phyloP scores from a whole-genome alignment of 257 asterid genomes.

The Lantana camara region DNA sequence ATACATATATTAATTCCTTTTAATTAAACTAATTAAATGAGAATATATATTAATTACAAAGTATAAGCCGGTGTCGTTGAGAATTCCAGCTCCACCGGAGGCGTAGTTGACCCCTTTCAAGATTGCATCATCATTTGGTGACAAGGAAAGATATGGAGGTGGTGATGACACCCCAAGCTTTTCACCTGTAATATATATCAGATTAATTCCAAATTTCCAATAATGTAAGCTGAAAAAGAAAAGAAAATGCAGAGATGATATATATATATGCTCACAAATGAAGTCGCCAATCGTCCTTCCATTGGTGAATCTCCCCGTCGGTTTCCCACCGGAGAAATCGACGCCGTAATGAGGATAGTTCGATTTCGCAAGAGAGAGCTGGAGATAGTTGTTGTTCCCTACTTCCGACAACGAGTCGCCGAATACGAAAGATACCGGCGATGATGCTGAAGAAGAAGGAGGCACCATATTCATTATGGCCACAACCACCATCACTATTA shows the following conservation, averaged over 20 bases:
- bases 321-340: conserved; percentile 57
- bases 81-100: conserved; percentile 93
- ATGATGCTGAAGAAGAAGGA: conserved; percentile 44
- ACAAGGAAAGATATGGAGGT: conserved; percentile 73
- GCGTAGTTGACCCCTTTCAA: conserved; percentile 82
- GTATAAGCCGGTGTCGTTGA: conserved; percentile 81
- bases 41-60: conserved; percentile 49
- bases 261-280: conserved; percentile 38
- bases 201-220: too few species aligned
- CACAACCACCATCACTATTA: conserved; percentile 12
- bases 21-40: not conserved
- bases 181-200: conserved; percentile 44
- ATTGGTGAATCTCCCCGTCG: conserved; percentile 86
- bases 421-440: conserved; percentile 61
- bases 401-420: conserved; percentile 94
- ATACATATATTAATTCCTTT: too few species aligned
- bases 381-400: conserved; percentile 77
- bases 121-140: conserved; percentile 59
- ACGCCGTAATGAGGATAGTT: conserved; percentile 71
- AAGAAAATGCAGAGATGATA: too few species aligned
- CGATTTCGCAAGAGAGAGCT: conserved; percentile 67
- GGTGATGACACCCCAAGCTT: conserved; percentile 71
- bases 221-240: too few species aligned
- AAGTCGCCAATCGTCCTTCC: conserved; percentile 87
- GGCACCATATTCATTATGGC: not conserved